phyloP scores from a whole-genome alignment of 305 asterid genomes.

The Fraxinus angustifolia region DNA sequence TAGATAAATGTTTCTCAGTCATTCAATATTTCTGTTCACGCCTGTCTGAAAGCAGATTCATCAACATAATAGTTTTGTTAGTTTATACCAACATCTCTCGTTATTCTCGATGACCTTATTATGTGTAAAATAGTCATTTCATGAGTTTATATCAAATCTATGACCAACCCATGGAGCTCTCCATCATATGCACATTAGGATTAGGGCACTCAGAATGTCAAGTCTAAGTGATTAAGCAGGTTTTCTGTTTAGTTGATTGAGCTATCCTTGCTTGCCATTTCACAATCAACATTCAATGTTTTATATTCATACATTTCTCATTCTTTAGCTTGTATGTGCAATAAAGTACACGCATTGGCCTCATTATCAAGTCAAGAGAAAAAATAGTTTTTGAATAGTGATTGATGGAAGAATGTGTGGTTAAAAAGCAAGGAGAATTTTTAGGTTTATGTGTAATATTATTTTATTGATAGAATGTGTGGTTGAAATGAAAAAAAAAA shows the following conservation, averaged over 20 bases:
- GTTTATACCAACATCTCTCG: not conserved
- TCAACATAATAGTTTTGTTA: slow-evolving; percentile 3
- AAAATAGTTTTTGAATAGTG: too few species aligned
- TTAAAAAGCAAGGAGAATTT: too few species aligned
- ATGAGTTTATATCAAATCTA: not conserved
- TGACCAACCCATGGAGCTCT: not conserved
- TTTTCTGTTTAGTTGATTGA: not conserved
- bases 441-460: too few species aligned
- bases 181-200: not conserved
- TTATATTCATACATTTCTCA: not conserved
- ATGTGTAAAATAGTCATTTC: not conserved
- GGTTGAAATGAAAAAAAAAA: too few species aligned
- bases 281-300: not conserved
- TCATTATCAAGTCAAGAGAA: not conserved
- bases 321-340: not conserved
- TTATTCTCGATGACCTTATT: not conserved
- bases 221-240: not conserved
- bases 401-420: too few species aligned
- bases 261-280: not conserved
- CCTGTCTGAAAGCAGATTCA: not conserved
- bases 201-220: not conserved
- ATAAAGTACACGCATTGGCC: not conserved
- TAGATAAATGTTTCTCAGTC: not conserved
- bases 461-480: too few species aligned
- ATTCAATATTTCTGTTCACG: not conserved